Evolutionary conservation across 768 basidiomycete genomes (phyloP).

Genomic region (Auricularia sp.): DNA sequence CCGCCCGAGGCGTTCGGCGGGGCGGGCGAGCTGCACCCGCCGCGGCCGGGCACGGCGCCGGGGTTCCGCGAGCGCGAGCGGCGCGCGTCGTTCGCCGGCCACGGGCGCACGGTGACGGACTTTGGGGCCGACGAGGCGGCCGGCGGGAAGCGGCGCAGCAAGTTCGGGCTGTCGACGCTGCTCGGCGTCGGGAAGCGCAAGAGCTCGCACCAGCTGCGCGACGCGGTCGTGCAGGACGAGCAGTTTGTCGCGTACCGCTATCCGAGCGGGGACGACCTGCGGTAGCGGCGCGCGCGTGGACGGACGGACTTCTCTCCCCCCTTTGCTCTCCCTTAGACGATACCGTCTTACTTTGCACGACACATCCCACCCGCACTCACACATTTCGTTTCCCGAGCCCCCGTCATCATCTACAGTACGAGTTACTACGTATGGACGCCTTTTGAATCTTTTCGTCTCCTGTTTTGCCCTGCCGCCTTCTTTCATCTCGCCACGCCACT

Average conservation of each 20-base stretch:
- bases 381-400: not conserved
- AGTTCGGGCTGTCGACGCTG: constrained; percentile 57
- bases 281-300: not conserved
- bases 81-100: constrained; percentile 49
- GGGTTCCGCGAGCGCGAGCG: constrained; percentile 18
- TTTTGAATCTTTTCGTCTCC: not conserved
- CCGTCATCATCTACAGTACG: not conserved
- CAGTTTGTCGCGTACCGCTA: constrained; percentile 85
- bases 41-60: constrained; percentile 15
- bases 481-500: not conserved
- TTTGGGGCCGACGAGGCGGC: constrained; percentile 9
- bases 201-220: constrained; percentile 38
- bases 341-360: not conserved
- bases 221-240: constrained; percentile 64
- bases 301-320: not conserved
- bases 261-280: constrained; percentile 58
- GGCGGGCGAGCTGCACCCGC: constrained; percentile 22
- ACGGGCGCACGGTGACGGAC: constrained; percentile 11
- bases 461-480: not conserved
- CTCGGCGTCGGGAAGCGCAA: constrained; percentile 39
- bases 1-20: constrained; percentile 37
- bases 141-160: constrained; percentile 57
- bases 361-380: not conserved
- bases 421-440: not conserved
- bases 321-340: not conserved